Evolutionary conservation across 495 filamentous ascomycete genomes (phyloP).

Genomic region (Polyplosphaeria fusca): DNA sequence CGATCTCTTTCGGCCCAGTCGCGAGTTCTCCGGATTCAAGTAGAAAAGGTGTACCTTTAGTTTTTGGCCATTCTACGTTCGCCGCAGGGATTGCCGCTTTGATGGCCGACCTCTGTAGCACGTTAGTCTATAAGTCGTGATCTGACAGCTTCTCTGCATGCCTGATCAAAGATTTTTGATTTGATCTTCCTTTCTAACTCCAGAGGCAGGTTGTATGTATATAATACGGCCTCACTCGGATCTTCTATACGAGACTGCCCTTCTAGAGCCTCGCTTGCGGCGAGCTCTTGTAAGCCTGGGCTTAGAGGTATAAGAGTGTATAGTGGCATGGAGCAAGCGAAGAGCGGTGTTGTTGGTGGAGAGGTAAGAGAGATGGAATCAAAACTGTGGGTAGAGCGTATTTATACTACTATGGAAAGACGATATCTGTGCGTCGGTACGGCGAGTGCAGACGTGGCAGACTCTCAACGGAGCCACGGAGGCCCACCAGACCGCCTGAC

Average conservation of each 20-base stretch:
- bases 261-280: not conserved
- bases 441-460: not conserved
- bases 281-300: not conserved
- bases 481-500: not conserved
- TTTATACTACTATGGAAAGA: not conserved
- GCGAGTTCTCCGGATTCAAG: not conserved
- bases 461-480: not conserved
- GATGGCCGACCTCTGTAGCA: not conserved
- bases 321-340: not conserved
- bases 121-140: not conserved
- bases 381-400: not conserved
- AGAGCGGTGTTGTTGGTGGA: not conserved
- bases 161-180: not conserved
- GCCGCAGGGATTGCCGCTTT: not conserved
- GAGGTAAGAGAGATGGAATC: too few species aligned
- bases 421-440: not conserved
- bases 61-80: not conserved
- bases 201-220: not conserved
- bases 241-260: not conserved
- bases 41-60: not conserved
- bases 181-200: not conserved
- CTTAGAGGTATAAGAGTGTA: not conserved
- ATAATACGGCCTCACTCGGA: not conserved
- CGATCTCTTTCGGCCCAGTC: not conserved
- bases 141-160: not conserved